Evolutionary conservation across 2,329 filamentous ascomycete species (phyloP).

Genomic region (Paracamarosporium sp.): DNA sequence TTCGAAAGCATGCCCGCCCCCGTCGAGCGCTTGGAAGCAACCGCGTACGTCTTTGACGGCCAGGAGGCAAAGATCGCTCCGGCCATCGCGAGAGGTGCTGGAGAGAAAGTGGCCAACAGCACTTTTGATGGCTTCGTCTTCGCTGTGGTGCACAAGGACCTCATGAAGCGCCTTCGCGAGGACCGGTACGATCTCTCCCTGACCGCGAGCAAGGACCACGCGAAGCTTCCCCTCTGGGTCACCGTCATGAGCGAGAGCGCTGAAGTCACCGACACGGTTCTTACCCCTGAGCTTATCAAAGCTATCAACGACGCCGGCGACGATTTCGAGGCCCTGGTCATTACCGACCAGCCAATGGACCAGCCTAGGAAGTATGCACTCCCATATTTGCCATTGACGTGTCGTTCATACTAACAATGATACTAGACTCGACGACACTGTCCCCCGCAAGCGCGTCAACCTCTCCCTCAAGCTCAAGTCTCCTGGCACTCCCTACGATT

Average conservation of each 20-base stretch:
- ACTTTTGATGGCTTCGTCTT: constrained; percentile 91
- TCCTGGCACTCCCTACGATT: constrained; percentile 59
- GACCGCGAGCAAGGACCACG: constrained; percentile 89
- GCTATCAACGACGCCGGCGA: constrained; percentile 78
- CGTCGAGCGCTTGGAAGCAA: constrained; percentile 76
- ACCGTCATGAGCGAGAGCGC: constrained; percentile 97
- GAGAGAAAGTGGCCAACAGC: constrained; percentile 68
- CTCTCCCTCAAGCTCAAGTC: constrained; percentile 74
- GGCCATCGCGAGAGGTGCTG: constrained; percentile 65
- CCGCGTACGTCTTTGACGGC: constrained; percentile 89
- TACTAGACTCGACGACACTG: constrained; percentile 78
- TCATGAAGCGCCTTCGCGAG: constrained; percentile 87
- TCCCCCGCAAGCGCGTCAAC: constrained; percentile 84
- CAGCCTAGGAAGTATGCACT: constrained; percentile 78
- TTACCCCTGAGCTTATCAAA: constrained; percentile 86
- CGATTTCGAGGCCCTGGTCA: constrained; percentile 81
- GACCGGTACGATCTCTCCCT: constrained; percentile 94
- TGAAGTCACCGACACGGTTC: constrained; percentile 85
- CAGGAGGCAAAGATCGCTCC: constrained; percentile 81
- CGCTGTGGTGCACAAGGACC: constrained; percentile 92
- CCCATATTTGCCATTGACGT: not conserved
- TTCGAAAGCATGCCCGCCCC: constrained; percentile 77
- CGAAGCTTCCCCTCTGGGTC: constrained; percentile 87
- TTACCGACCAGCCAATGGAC: constrained; percentile 88
- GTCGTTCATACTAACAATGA: constrained; percentile 7